Conservation (phyloP, 2,329 filamentous ascomycete species). For the Fusarium solani-melongenae region DNA sequence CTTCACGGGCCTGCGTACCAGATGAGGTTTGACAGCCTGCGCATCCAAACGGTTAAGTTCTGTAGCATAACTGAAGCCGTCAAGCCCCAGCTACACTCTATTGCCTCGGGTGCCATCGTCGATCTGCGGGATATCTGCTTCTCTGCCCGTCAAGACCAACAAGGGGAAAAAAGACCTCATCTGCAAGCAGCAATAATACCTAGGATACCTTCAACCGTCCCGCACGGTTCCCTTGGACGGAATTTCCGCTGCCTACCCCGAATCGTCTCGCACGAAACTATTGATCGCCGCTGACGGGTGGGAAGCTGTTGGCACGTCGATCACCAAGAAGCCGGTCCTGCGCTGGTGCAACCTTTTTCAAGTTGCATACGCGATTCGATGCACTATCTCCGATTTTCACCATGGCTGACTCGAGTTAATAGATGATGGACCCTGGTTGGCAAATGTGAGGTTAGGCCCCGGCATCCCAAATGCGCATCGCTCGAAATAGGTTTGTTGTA, state of each 20-base stretch:
- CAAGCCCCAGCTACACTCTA: background rate
- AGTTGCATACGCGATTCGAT: background rate
- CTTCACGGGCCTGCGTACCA: background rate
- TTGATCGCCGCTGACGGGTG: background rate
- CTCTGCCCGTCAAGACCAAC: background rate
- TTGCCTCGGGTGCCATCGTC: background rate
- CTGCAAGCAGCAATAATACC: background rate
- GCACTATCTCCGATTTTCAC: background rate
- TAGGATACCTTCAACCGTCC: background rate
- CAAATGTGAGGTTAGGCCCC: background rate
- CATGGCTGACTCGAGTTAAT: background rate
- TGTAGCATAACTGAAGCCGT: background rate
- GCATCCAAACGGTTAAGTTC: background rate
- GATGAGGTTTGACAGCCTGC: background rate
- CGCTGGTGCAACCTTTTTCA: background rate
- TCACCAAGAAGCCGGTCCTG: background rate
- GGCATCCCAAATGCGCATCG: background rate
- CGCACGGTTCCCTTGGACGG: background rate
- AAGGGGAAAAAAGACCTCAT: background rate
- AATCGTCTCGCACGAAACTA: conserved; percentile 1
- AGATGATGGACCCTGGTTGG: background rate
- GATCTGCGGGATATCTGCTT: background rate
- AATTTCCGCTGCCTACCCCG: background rate
- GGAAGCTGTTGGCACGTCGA: background rate
- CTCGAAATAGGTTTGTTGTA: background rate